A percentile compares a stretch with the other conserved stretches of the same genome.
phyloP scores from a whole-genome alignment of 495 filamentous ascomycete species.

The Talaromyces ruber region DNA sequence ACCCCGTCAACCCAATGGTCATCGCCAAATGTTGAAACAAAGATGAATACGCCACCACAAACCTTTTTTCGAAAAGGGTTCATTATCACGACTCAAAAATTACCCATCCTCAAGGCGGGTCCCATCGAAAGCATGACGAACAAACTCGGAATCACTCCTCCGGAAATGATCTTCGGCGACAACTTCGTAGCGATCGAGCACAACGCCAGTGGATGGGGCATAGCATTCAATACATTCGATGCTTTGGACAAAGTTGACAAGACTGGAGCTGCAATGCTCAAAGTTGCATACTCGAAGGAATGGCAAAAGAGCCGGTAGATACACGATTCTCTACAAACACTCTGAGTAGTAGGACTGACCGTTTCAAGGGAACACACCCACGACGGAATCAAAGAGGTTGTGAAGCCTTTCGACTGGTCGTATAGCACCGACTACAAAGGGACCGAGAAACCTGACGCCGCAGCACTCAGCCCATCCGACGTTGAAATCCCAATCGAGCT shows the following conservation, averaged over 20 bases:
- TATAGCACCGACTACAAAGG: constrained; percentile 84
- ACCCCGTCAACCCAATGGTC: neutral
- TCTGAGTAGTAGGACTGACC: constrained; percentile 6
- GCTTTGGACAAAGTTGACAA: constrained; percentile 89
- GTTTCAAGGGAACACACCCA: constrained; percentile 63
- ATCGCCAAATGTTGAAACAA: neutral
- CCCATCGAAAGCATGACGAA: constrained; percentile 82
- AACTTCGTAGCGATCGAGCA: constrained; percentile 74
- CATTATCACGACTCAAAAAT: constrained; percentile 68
- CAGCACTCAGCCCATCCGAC: constrained; percentile 39
- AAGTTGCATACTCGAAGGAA: constrained; percentile 83
- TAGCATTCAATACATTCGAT: constrained; percentile 76
- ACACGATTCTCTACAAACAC: constrained; percentile 1
- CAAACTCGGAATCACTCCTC: constrained; percentile 72
- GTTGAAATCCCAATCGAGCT: constrained; percentile 73
- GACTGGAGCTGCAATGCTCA: constrained; percentile 79
- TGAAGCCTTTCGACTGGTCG: constrained; percentile 96
- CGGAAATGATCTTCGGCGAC: constrained; percentile 99
- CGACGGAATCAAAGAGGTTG: constrained; percentile 84
- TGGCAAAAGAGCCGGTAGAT: constrained; percentile 74
- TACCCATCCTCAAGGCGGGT: constrained; percentile 82
- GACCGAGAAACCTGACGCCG: constrained; percentile 33
- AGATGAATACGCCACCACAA: constrained; percentile 16
- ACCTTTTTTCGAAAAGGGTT: constrained; percentile 50
- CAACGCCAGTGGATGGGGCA: constrained; percentile 55